These are phyloP conservation scores for Sarocladiaceae sp. DNA, from an alignment of 2,329 filamentous ascomycete genomes.

Conservation along the genomic window DNA sequence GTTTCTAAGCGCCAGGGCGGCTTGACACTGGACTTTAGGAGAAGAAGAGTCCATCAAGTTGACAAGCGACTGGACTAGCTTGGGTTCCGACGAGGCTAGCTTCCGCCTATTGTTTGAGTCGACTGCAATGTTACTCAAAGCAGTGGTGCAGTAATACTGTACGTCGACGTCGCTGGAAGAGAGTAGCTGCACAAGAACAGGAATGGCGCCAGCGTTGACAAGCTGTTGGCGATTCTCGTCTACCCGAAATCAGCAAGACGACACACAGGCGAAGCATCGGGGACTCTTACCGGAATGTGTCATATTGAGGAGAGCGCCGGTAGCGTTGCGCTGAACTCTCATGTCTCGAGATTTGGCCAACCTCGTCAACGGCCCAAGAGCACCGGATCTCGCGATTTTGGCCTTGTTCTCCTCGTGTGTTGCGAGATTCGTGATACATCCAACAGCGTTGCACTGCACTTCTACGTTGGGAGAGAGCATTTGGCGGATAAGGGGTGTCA, in stretches of 20 bases:
- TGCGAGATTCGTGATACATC: conserved; percentile 95
- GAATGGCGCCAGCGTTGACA: conserved; percentile 95
- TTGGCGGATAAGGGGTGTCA: conserved; percentile 88
- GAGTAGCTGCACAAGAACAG: conserved; percentile 89
- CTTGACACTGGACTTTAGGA: conserved; percentile 96
- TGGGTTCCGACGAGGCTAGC: conserved; percentile 82
- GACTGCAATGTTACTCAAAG: conserved; percentile 96
- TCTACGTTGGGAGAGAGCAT: conserved; percentile 98
- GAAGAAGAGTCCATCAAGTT: conserved; percentile 96
- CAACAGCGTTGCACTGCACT: conserved; percentile 97
- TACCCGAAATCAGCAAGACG: conserved; percentile 29
- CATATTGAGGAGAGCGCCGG: conserved; percentile 95
- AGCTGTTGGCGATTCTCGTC: conserved; percentile 98
- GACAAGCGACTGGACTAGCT: conserved; percentile 87
- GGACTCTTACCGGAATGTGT: conserved; percentile 84
- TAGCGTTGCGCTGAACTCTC: conserved; percentile 96
- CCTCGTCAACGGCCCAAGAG: conserved; percentile 81
- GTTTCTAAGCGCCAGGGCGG: conserved; percentile 87
- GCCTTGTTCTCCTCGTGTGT: conserved; percentile 99
- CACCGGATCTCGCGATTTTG: conserved; percentile 93
- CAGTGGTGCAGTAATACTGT: conserved; percentile 98
- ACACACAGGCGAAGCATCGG: background rate
- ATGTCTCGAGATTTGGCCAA: conserved; percentile 97
- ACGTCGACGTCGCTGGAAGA: conserved; percentile 93
- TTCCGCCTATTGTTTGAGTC: conserved; percentile 87